phyloP scores from a whole-genome alignment of 352 stramenopile genomes.

The Elongisporangium undulatum region DNA sequence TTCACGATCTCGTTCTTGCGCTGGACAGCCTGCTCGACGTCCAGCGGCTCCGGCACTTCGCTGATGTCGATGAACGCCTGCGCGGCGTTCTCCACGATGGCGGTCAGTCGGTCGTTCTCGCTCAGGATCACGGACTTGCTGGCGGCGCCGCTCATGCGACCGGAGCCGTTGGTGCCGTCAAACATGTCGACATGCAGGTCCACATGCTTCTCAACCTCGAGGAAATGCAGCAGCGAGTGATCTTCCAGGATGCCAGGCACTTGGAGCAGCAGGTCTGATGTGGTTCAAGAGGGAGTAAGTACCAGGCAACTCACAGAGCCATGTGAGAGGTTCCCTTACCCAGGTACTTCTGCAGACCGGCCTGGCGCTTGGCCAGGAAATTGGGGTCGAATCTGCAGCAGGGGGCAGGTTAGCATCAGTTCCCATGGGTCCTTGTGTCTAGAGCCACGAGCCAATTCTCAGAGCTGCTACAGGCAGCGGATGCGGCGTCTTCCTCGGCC shows the following conservation, averaged over 20 bases:
- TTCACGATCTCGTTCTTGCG: constrained; percentile 74
- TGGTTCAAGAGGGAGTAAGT: not conserved
- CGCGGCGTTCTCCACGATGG: constrained; percentile 70
- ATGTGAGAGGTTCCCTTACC: constrained; percentile 20
- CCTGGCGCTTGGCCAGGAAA: constrained; percentile 75
- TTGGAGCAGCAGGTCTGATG: constrained; percentile 45
- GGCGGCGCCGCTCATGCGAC: constrained; percentile 33
- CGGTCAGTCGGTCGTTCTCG: constrained; percentile 73
- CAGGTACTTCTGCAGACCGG: constrained; percentile 69
- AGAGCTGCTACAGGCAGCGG: constrained; percentile 11
- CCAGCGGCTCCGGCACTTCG: constrained; percentile 72
- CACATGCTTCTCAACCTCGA: constrained; percentile 78
- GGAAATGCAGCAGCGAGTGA: constrained; percentile 68
- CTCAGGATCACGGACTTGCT: constrained; percentile 54
- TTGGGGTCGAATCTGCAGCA: constrained; percentile 71
- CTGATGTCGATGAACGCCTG: constrained; percentile 84
- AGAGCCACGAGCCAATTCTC: constrained; percentile 19
- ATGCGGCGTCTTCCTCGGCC: not conserved
- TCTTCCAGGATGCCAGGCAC: constrained; percentile 75
- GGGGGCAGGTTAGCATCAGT: constrained; percentile 7
- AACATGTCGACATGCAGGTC: constrained; percentile 51
- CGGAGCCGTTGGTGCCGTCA: constrained; percentile 28
- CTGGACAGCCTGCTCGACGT: constrained; percentile 70
- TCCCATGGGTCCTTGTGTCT: not conserved
- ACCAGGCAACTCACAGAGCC: constrained; percentile 1